Base-by-base conservation (phyloP, 2,329 filamentous ascomycete species). In the Pseudocercospora pini-densiflorae region DNA sequence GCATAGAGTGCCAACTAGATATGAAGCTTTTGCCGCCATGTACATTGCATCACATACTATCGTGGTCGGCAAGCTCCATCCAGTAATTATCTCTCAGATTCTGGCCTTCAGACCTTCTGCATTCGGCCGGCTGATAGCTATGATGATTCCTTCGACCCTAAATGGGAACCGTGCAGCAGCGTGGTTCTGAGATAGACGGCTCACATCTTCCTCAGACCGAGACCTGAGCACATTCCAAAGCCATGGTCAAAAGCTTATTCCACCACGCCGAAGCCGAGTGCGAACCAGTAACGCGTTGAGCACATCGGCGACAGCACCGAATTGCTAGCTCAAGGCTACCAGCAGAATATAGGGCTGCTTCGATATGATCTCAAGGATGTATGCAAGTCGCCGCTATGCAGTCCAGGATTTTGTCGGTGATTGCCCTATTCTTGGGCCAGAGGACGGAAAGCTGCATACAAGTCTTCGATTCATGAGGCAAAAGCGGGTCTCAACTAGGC, bases 391-490 rank as follows among this genome's bases (percentile, higher is more conserved):
- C 57, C 33, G 57, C 57, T 43, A 43, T 45, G 21, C 12, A 5
- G 21, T n/a, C 57, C 57, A 59, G 33, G 36, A 45, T 59, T 10
- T 59, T 16, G 57, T 59, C 57, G 57, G 36, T 16, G 33, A 24
- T 27, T 33, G 33, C 16, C 57, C 57, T 59, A 59, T 59, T 59
- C 57, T 59, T 59, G 33, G 36, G 31, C 3, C 19, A 4, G 10
- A 33, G 31, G 33, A 40, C 59, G 59, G 59, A 36, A 53, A 36
- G 45, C 59, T 54, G 59, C 59, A 62, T 53, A 33, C 27, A 27
- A 14, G 29, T 54, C 59, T 62, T 62, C 45, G 59, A 62, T 62
- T 62, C 47, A 53, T 27, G 45, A 62, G 45, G 59, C 47, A 49
- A 62, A 40, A 49, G 45, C 47, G 57, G 57, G 57, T n/a, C 51